Percentiles rank a stretch among this genome's conserved stretches.
phyloP scores from a whole-genome alignment of 768 basidiomycete genomes.

The Leccinum boreale region DNA sequence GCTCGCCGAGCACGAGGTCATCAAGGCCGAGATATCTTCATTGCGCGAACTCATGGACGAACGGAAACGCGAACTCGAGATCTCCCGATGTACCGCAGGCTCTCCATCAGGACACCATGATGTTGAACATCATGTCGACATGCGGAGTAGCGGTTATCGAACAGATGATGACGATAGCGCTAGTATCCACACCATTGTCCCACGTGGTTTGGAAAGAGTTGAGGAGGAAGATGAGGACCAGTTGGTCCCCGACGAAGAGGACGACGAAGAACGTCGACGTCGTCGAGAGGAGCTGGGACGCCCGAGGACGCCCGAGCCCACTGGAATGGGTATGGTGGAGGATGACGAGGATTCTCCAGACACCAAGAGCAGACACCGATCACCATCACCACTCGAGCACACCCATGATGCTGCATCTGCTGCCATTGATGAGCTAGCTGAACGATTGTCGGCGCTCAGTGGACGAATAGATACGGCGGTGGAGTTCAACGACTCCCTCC shows the following conservation, averaged over 20 bases:
- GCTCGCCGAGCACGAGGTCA: slow-evolving; percentile 78
- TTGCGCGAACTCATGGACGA: slow-evolving; percentile 73
- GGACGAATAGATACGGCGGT: slow-evolving; percentile 75
- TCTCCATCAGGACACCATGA: slow-evolving; percentile 25
- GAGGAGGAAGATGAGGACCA: slow-evolving; percentile 75
- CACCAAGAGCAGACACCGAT: slow-evolving; percentile 16
- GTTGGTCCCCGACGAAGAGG: slow-evolving; percentile 35
- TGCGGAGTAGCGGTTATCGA: slow-evolving; percentile 21
- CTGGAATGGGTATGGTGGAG: slow-evolving; percentile 49
- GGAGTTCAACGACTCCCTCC: slow-evolving; percentile 66
- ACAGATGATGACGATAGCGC: slow-evolving; percentile 68
- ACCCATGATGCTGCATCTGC: slow-evolving; percentile 27
- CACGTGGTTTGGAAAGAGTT: slow-evolving; percentile 67
- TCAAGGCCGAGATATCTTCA: slow-evolving; percentile 72
- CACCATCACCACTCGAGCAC: slow-evolving; percentile 15
- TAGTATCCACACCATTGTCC: slow-evolving; percentile 69
- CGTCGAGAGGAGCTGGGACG: slow-evolving; percentile 58
- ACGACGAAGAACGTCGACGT: slow-evolving; percentile 45
- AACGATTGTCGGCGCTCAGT: slow-evolving; percentile 59
- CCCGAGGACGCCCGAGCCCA: slow-evolving; percentile 81
- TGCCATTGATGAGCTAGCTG: slow-evolving; percentile 55
- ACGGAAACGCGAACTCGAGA: slow-evolving; percentile 49
- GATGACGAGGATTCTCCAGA: slow-evolving; percentile 40
- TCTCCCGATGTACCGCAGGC: slow-evolving; percentile 17
- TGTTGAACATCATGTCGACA: slow-evolving; percentile 15